Conservation (phyloP, 2,329 filamentous ascomycete species). For the Fusarium sp. region DNA sequence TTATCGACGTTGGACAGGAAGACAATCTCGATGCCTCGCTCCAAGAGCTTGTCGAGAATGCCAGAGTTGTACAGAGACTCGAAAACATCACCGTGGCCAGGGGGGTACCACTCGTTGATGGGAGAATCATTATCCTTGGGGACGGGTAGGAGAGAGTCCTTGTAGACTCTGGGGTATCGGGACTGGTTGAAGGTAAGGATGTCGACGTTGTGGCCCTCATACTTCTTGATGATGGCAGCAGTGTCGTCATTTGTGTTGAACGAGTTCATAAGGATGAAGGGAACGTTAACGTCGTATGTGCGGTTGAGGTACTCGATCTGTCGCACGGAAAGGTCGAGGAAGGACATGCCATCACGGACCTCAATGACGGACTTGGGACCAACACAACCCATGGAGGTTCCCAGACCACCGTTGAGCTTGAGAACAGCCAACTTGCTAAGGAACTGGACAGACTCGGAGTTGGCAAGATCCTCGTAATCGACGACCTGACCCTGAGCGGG, state of each 20-base stretch:
- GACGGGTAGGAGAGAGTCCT: constrained; percentile 96
- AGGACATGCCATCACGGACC: constrained; percentile 99
- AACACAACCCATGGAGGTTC: constrained; percentile 99
- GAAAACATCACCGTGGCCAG: constrained; percentile 99
- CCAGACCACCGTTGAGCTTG: constrained; percentile 99
- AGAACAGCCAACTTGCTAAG: constrained; percentile 97
- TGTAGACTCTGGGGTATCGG: constrained; percentile 95
- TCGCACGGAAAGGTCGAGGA: constrained; percentile 97
- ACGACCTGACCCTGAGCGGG: constrained; percentile 95
- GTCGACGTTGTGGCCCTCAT: constrained; percentile 99
- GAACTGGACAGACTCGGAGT: constrained; percentile 91
- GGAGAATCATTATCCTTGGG: constrained; percentile 89
- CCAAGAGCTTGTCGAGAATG: constrained; percentile 94
- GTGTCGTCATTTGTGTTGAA: constrained; percentile 99
- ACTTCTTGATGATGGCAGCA: constrained; percentile 99
- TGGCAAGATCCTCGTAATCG: constrained; percentile 90
- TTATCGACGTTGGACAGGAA: constrained; percentile 99
- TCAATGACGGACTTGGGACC: constrained; percentile 99
- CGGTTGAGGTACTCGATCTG: constrained; percentile 99
- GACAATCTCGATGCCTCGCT: constrained; percentile 95
- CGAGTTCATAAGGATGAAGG: constrained; percentile 99
- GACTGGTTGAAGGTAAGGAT: constrained; percentile 99
- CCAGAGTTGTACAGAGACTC: constrained; percentile 99
- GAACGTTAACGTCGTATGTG: constrained; percentile 96
- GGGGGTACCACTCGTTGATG: constrained; percentile 98